phyloP scores from a whole-genome alignment of 257 asterid species.

The Solanum acaule region DNA sequence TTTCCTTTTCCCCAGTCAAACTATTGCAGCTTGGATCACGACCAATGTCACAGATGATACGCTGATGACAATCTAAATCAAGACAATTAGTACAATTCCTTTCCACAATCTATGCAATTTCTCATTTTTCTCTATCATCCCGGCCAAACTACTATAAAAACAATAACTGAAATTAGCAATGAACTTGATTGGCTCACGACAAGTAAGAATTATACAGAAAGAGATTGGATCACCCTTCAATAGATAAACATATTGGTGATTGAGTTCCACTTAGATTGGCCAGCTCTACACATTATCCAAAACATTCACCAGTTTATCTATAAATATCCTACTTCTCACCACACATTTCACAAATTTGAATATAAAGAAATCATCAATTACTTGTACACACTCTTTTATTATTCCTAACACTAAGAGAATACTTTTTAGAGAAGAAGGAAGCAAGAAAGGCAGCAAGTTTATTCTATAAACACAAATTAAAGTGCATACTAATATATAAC shows the following conservation, averaged over 20 bases:
- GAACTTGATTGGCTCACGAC: no score
- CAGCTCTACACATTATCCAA: conserved; percentile 11
- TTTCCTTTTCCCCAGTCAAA: not conserved
- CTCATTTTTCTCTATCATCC: no score
- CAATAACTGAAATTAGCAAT: no score
- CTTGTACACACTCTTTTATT: not conserved
- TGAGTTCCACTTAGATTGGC: not conserved
- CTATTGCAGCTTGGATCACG: not conserved
- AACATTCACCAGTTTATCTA: conserved; percentile 38
- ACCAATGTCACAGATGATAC: no score
- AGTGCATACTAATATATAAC: no score
- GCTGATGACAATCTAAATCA: no score
- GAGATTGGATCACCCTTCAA: not conserved
- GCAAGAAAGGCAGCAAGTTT: conserved; percentile 32
- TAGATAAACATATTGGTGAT: not conserved
- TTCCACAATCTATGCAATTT: no score
- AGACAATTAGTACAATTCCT: no score
- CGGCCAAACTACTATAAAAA: no score
- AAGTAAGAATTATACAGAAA: no score
- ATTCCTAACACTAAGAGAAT: not conserved
- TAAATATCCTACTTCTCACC: conserved; percentile 17
- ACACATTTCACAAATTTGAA: conserved; percentile 23
- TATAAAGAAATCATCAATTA: not conserved
- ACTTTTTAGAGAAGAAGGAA: not conserved
- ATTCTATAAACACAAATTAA: no score